These are phyloP conservation scores for Ganoderma boninense DNA, from an alignment of 1,284 basidiomycete species.

Conservation along the genomic window DNA sequence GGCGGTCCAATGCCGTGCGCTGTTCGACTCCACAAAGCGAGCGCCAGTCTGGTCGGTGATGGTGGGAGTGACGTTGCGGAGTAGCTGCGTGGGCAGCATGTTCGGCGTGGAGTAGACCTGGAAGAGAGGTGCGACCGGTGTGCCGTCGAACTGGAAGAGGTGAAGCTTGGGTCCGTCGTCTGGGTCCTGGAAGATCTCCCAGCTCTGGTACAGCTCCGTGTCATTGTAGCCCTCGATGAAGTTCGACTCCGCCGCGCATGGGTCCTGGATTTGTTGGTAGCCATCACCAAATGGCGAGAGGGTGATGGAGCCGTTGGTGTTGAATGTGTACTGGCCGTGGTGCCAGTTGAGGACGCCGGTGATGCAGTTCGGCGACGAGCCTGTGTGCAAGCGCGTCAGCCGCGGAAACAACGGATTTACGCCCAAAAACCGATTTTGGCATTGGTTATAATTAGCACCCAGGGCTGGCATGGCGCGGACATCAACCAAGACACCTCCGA, in stretches of 20 bases:
- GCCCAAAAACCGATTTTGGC: neutral
- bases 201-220: conserved; percentile 63
- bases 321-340: conserved; percentile 79
- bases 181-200: conserved; percentile 68
- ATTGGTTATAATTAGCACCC: neutral
- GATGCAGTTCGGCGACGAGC: conserved; percentile 81
- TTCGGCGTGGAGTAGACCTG: conserved; percentile 64
- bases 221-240: conserved; percentile 85
- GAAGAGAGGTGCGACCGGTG: conserved; percentile 67
- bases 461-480: neutral
- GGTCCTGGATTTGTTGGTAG: conserved; percentile 91
- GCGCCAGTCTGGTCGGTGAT: conserved; percentile 21
- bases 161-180: conserved; percentile 67
- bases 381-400: conserved; percentile 46
- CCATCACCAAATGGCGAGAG: conserved; percentile 82
- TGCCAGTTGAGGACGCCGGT: conserved; percentile 87
- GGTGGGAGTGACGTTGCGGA: conserved; percentile 54
- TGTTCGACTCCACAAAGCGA: conserved; percentile 18
- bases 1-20: conserved; percentile 28
- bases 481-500: neutral
- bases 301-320: conserved; percentile 80
- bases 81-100: conserved; percentile 68
- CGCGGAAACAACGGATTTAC: neutral
- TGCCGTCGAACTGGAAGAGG: conserved; percentile 71
- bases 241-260: conserved; percentile 87